Conservation (phyloP, 192 early-diverging fungal species). For the Coemansia sp. region DNA sequence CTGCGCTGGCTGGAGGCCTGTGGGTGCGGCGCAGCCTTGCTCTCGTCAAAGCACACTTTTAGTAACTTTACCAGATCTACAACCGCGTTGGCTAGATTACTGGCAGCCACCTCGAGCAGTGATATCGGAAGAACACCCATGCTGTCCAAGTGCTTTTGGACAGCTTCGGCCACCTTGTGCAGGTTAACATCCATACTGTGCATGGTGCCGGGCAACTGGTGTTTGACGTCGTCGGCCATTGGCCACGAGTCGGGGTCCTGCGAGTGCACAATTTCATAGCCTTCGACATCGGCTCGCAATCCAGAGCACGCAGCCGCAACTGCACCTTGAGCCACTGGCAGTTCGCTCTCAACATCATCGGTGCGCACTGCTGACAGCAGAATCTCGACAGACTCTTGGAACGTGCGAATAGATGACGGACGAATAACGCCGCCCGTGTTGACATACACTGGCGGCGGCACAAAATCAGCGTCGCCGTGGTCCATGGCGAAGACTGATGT, state of each 20-base stretch:
- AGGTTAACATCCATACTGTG: slow-evolving; percentile 52
- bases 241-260: slow-evolving; percentile 39
- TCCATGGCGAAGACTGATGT: slow-evolving; percentile 55
- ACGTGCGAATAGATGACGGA: slow-evolving; percentile 66
- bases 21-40: slow-evolving; percentile 38
- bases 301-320: slow-evolving; percentile 80
- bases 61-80: slow-evolving; percentile 71
- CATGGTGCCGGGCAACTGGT: slow-evolving; percentile 24
- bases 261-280: slow-evolving; percentile 55
- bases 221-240: slow-evolving; percentile 55
- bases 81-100: slow-evolving; percentile 74
- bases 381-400: slow-evolving; percentile 81
- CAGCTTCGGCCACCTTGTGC: slow-evolving; percentile 67
- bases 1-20: slow-evolving; percentile 10
- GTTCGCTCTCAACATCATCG: slow-evolving; percentile 67
- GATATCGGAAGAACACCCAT: slow-evolving; percentile 65
- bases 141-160: slow-evolving; percentile 76
- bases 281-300: slow-evolving; percentile 81
- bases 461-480: slow-evolving; percentile 49
- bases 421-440: slow-evolving; percentile 68
- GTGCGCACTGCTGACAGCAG: slow-evolving; percentile 75
- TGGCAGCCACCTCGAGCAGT: slow-evolving; percentile 79
- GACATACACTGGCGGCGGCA: slow-evolving; percentile 54
- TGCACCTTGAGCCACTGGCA: slow-evolving; percentile 72
- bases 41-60: slow-evolving; percentile 51